Percentiles rank a stretch among this genome's conserved stretches.
Evolutionary conservation across 306 rosid species (phyloP).

Genomic region (Senna siamea): DNA sequence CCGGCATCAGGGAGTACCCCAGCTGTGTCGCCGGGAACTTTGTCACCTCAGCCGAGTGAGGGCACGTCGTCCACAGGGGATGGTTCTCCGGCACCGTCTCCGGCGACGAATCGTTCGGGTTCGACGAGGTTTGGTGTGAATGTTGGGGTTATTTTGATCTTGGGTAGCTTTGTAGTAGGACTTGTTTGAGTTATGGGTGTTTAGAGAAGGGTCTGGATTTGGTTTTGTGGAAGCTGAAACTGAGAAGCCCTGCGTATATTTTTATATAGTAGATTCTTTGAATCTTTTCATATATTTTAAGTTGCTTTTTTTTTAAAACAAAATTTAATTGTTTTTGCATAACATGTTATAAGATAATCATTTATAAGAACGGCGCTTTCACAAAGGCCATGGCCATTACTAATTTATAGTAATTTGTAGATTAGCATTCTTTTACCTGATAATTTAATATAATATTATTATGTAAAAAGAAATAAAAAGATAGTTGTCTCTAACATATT

Average conservation of each 20-base stretch:
- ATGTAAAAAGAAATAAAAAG: too few species aligned
- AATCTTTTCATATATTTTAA: too few species aligned
- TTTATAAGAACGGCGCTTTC: too few species aligned
- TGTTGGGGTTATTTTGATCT: constrained; percentile 31
- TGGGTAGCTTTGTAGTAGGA: constrained; percentile 10
- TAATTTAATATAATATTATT: too few species aligned
- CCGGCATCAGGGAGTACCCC: not conserved
- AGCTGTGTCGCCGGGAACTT: not conserved
- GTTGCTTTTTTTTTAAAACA: too few species aligned
- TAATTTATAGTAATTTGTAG: too few species aligned
- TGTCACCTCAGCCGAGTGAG: constrained; percentile 2
- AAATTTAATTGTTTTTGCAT: too few species aligned
- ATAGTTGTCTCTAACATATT: too few species aligned
- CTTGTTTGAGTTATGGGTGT: constrained; percentile 21
- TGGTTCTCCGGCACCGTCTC: not conserved
- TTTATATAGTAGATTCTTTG: too few species aligned
- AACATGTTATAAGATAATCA: too few species aligned
- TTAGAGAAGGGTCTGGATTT: not conserved
- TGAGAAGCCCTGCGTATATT: not conserved
- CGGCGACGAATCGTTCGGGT: not conserved
- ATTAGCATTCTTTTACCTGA: too few species aligned
- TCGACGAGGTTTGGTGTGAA: constrained; percentile 21
- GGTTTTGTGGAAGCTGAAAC: not conserved
- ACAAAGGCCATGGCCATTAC: too few species aligned
- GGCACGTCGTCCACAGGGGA: not conserved